Conservation (phyloP, 2,329 filamentous ascomycete genomes). For the Amauroascus verrucosus region DNA sequence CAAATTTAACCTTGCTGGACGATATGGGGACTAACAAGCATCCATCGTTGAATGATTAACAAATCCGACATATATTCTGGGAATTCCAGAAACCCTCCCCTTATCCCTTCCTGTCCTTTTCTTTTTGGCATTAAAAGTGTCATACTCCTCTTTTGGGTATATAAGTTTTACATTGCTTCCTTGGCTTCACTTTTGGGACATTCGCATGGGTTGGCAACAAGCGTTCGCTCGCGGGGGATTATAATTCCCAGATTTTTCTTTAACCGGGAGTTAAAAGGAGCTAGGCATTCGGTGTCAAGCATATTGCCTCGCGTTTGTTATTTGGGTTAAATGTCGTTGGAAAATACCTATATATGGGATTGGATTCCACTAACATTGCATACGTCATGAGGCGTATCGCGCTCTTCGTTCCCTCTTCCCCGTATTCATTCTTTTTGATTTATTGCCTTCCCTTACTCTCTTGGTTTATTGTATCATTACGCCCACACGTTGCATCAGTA, state of each 20-base stretch:
- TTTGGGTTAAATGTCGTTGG: neutral
- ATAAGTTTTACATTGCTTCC: neutral
- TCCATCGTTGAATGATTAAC: neutral
- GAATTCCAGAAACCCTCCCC: neutral
- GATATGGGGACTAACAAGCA: neutral
- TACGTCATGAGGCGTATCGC: neutral
- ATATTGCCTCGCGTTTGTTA: neutral
- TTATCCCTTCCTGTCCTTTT: neutral
- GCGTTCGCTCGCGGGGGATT: neutral
- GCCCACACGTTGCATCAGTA: neutral
- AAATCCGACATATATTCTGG: neutral
- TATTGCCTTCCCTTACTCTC: neutral
- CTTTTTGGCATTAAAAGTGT: neutral
- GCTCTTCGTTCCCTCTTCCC: neutral
- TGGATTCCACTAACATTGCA: neutral
- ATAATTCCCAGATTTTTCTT: neutral
- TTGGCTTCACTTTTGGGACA: neutral
- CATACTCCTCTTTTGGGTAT: neutral
- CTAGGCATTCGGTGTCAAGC: neutral
- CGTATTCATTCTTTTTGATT: neutral
- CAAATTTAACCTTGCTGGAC: neutral
- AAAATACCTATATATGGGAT: neutral
- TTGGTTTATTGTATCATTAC: neutral
- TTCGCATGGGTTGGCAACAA: neutral
- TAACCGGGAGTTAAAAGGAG: neutral